A percentile compares a stretch with the other conserved stretches of the same genome.
These are phyloP conservation scores for Citrus inodora DNA, from an alignment of 345 rosid genomes.

Conservation along the genomic window DNA sequence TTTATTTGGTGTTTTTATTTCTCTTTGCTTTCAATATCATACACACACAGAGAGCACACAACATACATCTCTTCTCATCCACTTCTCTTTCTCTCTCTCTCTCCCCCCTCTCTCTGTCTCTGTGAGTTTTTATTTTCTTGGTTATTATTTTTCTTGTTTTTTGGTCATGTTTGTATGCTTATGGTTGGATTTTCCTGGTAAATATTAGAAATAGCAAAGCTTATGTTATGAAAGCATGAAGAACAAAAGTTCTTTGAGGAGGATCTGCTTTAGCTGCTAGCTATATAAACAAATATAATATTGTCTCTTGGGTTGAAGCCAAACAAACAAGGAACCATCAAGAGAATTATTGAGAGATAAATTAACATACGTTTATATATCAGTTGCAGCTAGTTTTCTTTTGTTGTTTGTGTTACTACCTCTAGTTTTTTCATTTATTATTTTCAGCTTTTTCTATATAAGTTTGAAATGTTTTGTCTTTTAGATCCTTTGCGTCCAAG, in stretches of 20 bases:
- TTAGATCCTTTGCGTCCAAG: constrained; percentile 11
- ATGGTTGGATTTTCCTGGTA: constrained; percentile 30
- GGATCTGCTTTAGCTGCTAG: constrained; percentile 10
- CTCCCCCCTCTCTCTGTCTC: constrained; percentile 18
- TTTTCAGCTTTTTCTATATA: constrained; percentile 9
- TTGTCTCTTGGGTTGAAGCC: constrained; percentile 82
- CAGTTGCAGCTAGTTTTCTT: constrained; percentile 16
- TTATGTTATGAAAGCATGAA: constrained; percentile 21
- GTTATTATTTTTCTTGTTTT: neutral
- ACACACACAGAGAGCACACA: neutral
- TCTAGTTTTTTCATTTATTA: neutral
- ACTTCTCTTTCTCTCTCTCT: constrained; percentile 32
- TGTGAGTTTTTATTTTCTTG: neutral
- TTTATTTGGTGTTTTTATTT: constrained; percentile 25
- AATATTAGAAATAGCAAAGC: neutral
- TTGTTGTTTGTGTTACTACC: constrained; percentile 4
- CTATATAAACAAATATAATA: constrained; percentile 20
- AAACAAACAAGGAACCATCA: constrained; percentile 39
- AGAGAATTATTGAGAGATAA: constrained; percentile 4
- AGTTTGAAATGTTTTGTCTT: constrained; percentile 15
- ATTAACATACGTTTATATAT: too few species aligned
- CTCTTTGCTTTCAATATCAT: constrained; percentile 17
- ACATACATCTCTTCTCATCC: constrained; percentile 41
- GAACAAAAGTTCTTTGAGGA: constrained; percentile 30
- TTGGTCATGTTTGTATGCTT: constrained; percentile 48